phyloP scores from a whole-genome alignment of 805 yeast genomes.

The Lipomyces anomalus region DNA sequence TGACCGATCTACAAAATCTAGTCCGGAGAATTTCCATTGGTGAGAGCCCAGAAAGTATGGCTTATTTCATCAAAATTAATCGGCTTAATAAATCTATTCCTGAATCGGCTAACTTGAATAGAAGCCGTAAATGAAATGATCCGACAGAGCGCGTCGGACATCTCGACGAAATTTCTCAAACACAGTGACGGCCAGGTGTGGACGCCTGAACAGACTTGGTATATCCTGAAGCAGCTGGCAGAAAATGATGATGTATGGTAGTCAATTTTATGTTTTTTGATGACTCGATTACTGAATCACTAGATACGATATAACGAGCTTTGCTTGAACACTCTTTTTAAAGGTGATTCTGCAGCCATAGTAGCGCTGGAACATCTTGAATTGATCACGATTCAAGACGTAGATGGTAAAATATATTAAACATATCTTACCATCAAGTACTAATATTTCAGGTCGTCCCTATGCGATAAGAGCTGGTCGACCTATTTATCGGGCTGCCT shows the following conservation, averaged over 20 bases:
- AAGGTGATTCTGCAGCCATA: conserved; percentile 41
- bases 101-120: no score
- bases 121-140: conserved; percentile 77
- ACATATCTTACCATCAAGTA: neutral
- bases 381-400: conserved; percentile 62
- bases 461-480: conserved; percentile 67
- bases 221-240: conserved; percentile 60
- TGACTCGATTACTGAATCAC: neutral
- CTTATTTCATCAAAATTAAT: neutral
- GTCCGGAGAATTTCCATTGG: conserved; percentile 84
- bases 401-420: conserved; percentile 49
- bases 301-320: conserved; percentile 30
- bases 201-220: conserved; percentile 84
- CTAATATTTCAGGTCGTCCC: conserved; percentile 36
- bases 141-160: conserved; percentile 78
- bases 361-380: conserved; percentile 74
- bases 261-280: no score
- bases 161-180: conserved; percentile 66
- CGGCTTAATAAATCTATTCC: no score
- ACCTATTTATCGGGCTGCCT: conserved; percentile 80
- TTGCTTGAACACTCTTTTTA: conserved; percentile 31
- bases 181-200: conserved; percentile 42
- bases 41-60: conserved; percentile 51
- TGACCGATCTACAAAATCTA: conserved; percentile 87
- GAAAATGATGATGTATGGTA: conserved; percentile 42